Evolutionary conservation across 495 filamentous ascomycete genomes (phyloP).

Genomic region (Friedmanniomyces simplex): DNA sequence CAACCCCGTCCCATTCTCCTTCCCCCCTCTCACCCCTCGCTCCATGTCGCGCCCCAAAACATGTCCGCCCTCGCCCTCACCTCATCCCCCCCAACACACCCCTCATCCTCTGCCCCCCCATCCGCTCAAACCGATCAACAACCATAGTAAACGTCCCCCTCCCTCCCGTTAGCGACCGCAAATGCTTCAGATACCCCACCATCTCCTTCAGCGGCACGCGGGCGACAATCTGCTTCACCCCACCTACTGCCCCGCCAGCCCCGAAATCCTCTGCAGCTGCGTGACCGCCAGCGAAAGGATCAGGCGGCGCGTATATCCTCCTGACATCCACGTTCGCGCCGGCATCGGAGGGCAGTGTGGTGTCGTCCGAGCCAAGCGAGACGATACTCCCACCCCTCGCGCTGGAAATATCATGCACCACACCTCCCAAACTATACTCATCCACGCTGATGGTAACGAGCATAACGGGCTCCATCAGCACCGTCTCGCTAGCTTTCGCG

Average conservation of each 20-base stretch:
- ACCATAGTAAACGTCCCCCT: conserved; percentile 88
- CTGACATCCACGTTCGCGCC: conserved; percentile 48
- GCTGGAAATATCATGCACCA: conserved; percentile 83
- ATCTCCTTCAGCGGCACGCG: conserved; percentile 90
- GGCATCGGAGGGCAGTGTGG: conserved; percentile 25
- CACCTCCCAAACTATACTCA: conserved; percentile 66
- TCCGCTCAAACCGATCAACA: conserved; percentile 80
- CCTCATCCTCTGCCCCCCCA: conserved; percentile 56
- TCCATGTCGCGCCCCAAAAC: too few species aligned
- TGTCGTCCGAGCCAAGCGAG: conserved; percentile 58
- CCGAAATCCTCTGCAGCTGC: not conserved
- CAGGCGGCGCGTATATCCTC: conserved; percentile 72
- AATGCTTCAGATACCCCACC: conserved; percentile 87
- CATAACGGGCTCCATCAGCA: conserved; percentile 89
- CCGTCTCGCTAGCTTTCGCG: conserved; percentile 33
- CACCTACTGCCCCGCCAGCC: not conserved
- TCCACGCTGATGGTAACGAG: conserved; percentile 71
- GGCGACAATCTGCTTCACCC: conserved; percentile 55
- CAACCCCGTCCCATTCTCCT: too few species aligned
- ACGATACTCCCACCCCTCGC: conserved; percentile 75
- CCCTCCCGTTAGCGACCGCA: conserved; percentile 79
- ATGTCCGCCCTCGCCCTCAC: not conserved
- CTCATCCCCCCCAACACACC: conserved; percentile 43
- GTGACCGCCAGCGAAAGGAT: conserved; percentile 57
- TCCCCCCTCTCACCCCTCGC: too few species aligned